Conservation (phyloP, 441 rosid genomes). For the California macrophylla region DNA sequence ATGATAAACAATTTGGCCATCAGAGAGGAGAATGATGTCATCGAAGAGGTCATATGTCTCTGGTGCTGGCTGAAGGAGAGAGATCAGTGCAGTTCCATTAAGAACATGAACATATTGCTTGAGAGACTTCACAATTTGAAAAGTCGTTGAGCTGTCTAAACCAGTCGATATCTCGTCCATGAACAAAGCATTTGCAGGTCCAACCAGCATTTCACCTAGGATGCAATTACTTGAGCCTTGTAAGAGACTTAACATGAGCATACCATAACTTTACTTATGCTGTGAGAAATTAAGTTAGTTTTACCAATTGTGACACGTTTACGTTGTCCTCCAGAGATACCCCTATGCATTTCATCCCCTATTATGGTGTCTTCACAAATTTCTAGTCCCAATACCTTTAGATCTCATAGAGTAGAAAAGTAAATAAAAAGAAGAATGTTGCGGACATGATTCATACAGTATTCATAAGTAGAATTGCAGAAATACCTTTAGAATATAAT, state of each 20-base stretch:
- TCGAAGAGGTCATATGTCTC: conserved; percentile 86
- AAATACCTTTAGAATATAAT: conserved; percentile 60
- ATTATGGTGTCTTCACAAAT: conserved; percentile 68
- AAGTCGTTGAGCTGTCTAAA: conserved; percentile 81
- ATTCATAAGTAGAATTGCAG: background rate
- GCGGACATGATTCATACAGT: background rate
- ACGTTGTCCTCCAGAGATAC: conserved; percentile 83
- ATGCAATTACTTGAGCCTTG: background rate
- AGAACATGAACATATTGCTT: conserved; percentile 59
- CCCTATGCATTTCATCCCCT: conserved; percentile 73
- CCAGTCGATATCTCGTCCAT: conserved; percentile 96
- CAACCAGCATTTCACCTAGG: conserved; percentile 76
- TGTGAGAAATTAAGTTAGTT: background rate
- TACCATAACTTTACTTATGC: background rate
- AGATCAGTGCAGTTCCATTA: conserved; percentile 61
- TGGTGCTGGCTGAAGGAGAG: conserved; percentile 94
- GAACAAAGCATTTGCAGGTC: conserved; percentile 62
- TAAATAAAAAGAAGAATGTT: background rate
- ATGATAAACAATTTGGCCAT: conserved; percentile 65
- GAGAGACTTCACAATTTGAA: conserved; percentile 68
- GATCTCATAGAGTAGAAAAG: background rate
- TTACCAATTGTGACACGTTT: conserved; percentile 85
- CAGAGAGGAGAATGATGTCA: conserved; percentile 71
- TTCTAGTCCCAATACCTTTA: conserved; percentile 71
- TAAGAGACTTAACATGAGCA: background rate